phyloP scores from a whole-genome alignment of 1,139 yeast genomes.

The Yamadazyma diospyri region DNA sequence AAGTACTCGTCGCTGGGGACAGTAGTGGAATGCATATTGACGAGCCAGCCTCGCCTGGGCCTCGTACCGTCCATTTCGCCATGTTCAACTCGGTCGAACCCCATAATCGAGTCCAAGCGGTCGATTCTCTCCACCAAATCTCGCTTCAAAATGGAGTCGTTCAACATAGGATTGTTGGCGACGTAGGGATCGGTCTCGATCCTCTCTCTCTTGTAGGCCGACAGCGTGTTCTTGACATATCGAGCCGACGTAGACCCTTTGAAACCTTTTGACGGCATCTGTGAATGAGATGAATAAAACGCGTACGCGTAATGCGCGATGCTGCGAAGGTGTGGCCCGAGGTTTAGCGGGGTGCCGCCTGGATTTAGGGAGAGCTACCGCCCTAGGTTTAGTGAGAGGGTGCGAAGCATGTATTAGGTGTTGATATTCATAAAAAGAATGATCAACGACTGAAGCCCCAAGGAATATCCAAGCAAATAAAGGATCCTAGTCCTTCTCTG shows the following conservation, averaged over 20 bases:
- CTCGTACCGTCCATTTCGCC: slow-evolving; percentile 48
- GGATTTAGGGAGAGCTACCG: too few relatives aligned
- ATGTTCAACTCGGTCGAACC: slow-evolving; percentile 72
- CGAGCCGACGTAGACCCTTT: slow-evolving; percentile 57
- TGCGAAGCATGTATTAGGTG: neutral
- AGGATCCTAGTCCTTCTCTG: slow-evolving; percentile 83
- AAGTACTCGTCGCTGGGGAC: slow-evolving; percentile 52
- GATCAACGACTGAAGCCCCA: slow-evolving; percentile 65
- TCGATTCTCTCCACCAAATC: slow-evolving; percentile 56
- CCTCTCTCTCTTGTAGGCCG: slow-evolving; percentile 12
- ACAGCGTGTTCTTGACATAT: slow-evolving; percentile 42
- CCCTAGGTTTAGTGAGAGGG: neutral
- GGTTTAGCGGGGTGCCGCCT: too few relatives aligned
- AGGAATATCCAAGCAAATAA: slow-evolving; percentile 81
- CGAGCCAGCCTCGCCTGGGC: slow-evolving; percentile 82
- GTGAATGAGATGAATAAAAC: neutral
- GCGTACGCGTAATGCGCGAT: slow-evolving; percentile 3
- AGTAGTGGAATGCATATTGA: slow-evolving; percentile 78
- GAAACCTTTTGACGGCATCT: slow-evolving; percentile 16
- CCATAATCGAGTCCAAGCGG: slow-evolving; percentile 71
- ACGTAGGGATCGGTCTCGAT: slow-evolving; percentile 22
- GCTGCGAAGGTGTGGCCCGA: too few relatives aligned
- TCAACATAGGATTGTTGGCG: slow-evolving; percentile 40
- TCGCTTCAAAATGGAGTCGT: slow-evolving; percentile 33
- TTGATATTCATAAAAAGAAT: slow-evolving; percentile 30